phyloP scores from a whole-genome alignment of 306 rosid genomes.

The Prunus kanzakura region DNA sequence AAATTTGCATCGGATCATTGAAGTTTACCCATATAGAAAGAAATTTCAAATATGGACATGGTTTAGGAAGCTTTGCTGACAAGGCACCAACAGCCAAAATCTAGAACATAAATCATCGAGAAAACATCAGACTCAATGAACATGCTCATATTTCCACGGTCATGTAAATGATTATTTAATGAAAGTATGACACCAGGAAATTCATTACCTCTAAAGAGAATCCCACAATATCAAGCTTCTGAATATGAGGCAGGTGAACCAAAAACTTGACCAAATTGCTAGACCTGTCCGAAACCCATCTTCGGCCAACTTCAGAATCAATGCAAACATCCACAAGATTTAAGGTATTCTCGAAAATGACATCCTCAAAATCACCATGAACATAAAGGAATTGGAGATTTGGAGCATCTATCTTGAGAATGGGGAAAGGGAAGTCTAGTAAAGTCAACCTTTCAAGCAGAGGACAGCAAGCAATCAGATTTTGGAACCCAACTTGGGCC shows the following conservation, averaged over 20 bases:
- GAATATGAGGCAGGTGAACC: conserved; percentile 35
- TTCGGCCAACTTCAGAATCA: conserved; percentile 30
- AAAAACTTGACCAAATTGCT: conserved; percentile 47
- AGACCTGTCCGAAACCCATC: conserved; percentile 20
- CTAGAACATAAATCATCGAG: conserved; percentile 25
- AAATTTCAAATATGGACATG: conserved; percentile 34
- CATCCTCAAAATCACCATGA: conserved; percentile 38
- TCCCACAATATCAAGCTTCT: conserved; percentile 1
- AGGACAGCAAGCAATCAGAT: background rate
- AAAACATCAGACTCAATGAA: background rate
- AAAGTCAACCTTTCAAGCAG: background rate
- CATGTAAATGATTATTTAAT: background rate
- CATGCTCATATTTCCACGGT: background rate
- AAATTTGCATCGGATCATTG: conserved; percentile 37
- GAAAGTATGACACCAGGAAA: background rate
- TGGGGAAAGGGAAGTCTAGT: background rate
- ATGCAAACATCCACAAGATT: conserved; percentile 42
- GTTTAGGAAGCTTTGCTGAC: conserved; percentile 36
- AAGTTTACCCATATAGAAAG: conserved; percentile 45
- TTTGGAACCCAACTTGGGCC: conserved; percentile 28
- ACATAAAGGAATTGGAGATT: conserved; percentile 9
- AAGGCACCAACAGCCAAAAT: conserved; percentile 31
- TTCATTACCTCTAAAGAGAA: conserved; percentile 37
- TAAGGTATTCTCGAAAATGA: conserved; percentile 42
- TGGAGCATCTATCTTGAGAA: background rate